Evolutionary conservation across 2,329 filamentous ascomycete genomes (phyloP).

Genomic region (Penicillium sp.): DNA sequence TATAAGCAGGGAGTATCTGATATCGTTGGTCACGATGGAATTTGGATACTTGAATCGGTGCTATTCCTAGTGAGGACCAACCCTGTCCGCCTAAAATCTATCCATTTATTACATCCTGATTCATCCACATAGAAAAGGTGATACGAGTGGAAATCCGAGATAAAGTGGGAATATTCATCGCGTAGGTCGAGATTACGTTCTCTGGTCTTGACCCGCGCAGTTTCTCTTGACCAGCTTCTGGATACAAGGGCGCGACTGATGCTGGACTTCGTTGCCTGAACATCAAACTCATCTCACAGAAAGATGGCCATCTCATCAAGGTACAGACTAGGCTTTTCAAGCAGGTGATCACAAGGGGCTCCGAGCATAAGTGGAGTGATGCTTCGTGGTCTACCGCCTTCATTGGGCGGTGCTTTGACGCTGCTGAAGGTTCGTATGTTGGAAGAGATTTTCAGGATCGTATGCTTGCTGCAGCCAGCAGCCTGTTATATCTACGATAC

Average conservation of each 20-base stretch:
- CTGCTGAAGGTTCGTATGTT: no score
- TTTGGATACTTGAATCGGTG: not conserved
- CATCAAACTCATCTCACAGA: not conserved
- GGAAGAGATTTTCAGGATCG: no score
- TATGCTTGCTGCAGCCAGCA: no score
- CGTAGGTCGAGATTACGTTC: not conserved
- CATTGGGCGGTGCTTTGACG: no score
- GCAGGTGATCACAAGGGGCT: not conserved
- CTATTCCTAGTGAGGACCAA: not conserved
- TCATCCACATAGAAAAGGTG: not conserved
- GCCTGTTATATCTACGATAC: no score
- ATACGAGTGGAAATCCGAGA: not conserved
- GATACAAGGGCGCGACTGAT: not conserved
- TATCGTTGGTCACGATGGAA: not conserved
- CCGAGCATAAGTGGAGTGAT: constrained; percentile 8
- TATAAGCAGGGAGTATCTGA: not conserved
- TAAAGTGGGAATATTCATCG: not conserved
- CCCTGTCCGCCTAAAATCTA: not conserved
- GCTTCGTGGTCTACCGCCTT: constrained; percentile 1
- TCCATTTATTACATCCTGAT: not conserved
- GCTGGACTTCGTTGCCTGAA: not conserved
- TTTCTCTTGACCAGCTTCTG: not conserved
- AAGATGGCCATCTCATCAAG: not conserved
- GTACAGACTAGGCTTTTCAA: not conserved
- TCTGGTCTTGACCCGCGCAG: not conserved